Evolutionary conservation across 2,329 filamentous ascomycete genomes (phyloP).

Genomic region (Orbilia ellipsospora): DNA sequence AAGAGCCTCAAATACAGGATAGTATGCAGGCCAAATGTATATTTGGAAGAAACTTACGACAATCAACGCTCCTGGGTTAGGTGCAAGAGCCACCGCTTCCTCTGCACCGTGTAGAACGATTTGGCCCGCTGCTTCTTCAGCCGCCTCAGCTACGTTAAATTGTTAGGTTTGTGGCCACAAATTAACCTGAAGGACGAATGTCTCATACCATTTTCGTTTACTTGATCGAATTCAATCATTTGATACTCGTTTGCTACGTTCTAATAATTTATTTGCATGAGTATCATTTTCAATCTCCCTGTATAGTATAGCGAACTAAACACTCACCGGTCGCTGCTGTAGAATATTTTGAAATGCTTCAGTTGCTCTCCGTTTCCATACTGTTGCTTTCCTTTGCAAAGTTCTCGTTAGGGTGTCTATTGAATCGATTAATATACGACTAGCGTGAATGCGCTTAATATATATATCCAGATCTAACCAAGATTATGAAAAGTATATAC

Average conservation of each 20-base stretch:
- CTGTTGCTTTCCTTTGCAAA: constrained; percentile 2
- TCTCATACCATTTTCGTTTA: not conserved
- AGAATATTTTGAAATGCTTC: not conserved
- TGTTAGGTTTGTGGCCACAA: too few relatives aligned
- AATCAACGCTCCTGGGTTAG: too few relatives aligned
- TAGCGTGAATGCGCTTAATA: too few relatives aligned
- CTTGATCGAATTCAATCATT: constrained; percentile 10
- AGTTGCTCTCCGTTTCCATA: constrained; percentile 2
- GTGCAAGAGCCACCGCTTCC: not conserved
- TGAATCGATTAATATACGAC: too few relatives aligned
- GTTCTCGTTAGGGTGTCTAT: not conserved
- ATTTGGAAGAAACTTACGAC: too few relatives aligned
- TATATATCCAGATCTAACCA: too few relatives aligned
- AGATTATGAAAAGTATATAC: not conserved
- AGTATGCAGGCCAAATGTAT: too few relatives aligned
- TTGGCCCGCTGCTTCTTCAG: not conserved
- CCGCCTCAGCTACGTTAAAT: too few relatives aligned
- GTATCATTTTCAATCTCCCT: not conserved
- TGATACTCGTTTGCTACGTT: constrained; percentile 10
- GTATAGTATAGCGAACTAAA: too few relatives aligned
- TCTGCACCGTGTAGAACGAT: constrained; percentile 1
- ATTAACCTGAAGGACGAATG: not conserved
- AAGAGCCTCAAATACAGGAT: too few relatives aligned
- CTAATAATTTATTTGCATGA: not conserved
- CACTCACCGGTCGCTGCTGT: too few relatives aligned